Base-by-base conservation (phyloP, 441 rosid species). In the Metrosideros polymorpha region DNA sequence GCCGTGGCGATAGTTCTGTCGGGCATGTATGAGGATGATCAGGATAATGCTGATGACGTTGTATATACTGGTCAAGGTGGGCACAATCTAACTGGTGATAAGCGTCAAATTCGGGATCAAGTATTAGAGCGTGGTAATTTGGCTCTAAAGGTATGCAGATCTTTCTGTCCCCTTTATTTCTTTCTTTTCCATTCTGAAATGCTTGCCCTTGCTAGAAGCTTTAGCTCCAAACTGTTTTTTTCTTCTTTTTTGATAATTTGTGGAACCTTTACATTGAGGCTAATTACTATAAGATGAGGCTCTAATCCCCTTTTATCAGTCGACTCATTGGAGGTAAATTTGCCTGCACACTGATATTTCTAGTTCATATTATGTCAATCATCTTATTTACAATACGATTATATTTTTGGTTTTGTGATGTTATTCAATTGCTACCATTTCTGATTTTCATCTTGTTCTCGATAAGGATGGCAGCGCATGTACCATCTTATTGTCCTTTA, bases 21-120 rank as follows among this genome's bases (percentile, higher is more conserved):
- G 3, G 99, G 99, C 85, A 92, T 94, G 95, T 97, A 97, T 51
- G 98, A 97, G 89, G 98, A 96, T 93, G 99, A 97, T 89, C 84
- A 94, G 27, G 98, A 97, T 92, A 95, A 97, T 88, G 94, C 98
- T 27, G 98, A 97, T 56, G 95, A 93, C 35, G 92, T 97, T 84
- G 88, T 93, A 32, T 97, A 97, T 88, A 97, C 99, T 85, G 99
- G 99, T 42, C 98, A 97, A 91, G 98, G 99, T 54, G 98, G 99
- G 47, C 93, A 96, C 84, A 89, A 95, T 89, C 91, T 97, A 76
- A 89, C 90, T 1, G 99, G 99, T 85, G 87, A 94, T 88, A 97
- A 94, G 88, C 97, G 94, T n/a, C 99, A 97, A 92, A 88, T 91
- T 82, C 87, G 82, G 61, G 98, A 95, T 90, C 99, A 97, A 89